Evolutionary conservation across 2,329 filamentous ascomycete species (phyloP).

Genomic region (Fusarium penzigii): DNA sequence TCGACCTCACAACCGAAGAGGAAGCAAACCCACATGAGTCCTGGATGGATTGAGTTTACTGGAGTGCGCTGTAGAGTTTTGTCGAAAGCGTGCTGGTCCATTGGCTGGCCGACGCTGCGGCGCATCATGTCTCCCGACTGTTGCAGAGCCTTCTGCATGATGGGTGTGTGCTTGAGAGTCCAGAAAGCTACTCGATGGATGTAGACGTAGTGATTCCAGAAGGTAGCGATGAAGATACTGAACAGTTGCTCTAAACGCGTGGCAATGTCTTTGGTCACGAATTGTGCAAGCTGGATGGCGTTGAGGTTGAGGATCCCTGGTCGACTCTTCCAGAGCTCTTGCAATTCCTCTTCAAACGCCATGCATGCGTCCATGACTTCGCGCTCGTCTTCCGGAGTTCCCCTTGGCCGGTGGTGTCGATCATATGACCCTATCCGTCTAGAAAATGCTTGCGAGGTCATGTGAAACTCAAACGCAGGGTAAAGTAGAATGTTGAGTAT

Average conservation of each 20-base stretch:
- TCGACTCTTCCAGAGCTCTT: slow-evolving; percentile 7
- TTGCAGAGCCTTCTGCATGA: slow-evolving; percentile 2
- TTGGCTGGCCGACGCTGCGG: slow-evolving; percentile 1
- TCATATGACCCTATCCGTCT: slow-evolving; percentile 10
- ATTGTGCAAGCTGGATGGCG: background rate
- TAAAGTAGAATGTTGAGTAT: slow-evolving; percentile 8
- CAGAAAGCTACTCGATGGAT: slow-evolving; percentile 12
- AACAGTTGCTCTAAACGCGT: slow-evolving; percentile 7
- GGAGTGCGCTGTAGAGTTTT: background rate
- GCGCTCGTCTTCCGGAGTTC: slow-evolving; percentile 12
- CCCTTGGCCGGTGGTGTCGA: slow-evolving; percentile 10
- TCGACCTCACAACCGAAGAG: slow-evolving; percentile 5
- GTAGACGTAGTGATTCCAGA: slow-evolving; percentile 11
- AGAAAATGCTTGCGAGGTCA: slow-evolving; percentile 6
- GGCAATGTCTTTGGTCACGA: slow-evolving; percentile 5
- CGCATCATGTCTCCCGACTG: slow-evolving; percentile 9
- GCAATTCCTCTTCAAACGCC: slow-evolving; percentile 3
- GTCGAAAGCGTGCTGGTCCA: background rate
- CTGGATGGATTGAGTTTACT: slow-evolving; percentile 1
- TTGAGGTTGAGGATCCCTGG: slow-evolving; percentile 5
- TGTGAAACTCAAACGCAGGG: slow-evolving; percentile 7
- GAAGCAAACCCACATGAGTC: slow-evolving; percentile 12
- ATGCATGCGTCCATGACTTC: slow-evolving; percentile 5
- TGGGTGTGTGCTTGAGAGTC: slow-evolving; percentile 8
- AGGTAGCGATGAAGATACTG: slow-evolving; percentile 11